Evolutionary conservation across 1,284 basidiomycete species (phyloP).

Genomic region (Ceratobasidium sp.): DNA sequence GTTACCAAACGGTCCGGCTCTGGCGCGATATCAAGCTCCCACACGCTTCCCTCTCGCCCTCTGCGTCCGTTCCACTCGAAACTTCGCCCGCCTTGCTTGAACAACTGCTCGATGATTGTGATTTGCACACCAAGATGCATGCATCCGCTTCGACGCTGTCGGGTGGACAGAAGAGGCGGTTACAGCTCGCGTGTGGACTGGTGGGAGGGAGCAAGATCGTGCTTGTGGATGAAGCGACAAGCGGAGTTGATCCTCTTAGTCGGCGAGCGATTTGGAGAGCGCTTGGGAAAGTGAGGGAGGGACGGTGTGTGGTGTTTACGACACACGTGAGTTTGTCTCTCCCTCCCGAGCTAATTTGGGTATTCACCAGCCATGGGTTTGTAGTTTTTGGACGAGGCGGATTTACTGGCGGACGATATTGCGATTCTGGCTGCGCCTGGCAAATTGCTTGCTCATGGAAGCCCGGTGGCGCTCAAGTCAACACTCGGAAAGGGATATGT

Average conservation of each 20-base stretch:
- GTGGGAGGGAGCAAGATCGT: slow-evolving; percentile 73
- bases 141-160: slow-evolving; percentile 72
- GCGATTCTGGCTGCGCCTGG: slow-evolving; percentile 80
- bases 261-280: slow-evolving; percentile 81
- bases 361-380: slow-evolving; percentile 31
- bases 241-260: slow-evolving; percentile 82
- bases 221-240: slow-evolving; percentile 78
- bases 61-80: not conserved
- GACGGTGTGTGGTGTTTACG: slow-evolving; percentile 73
- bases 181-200: slow-evolving; percentile 80
- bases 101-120: slow-evolving; percentile 74
- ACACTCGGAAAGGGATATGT: slow-evolving; percentile 78
- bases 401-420: slow-evolving; percentile 79
- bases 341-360: not conserved
- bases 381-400: slow-evolving; percentile 76
- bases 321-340: slow-evolving; percentile 65
- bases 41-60: not conserved
- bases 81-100: slow-evolving; percentile 63
- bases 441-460: slow-evolving; percentile 74
- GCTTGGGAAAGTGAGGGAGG: slow-evolving; percentile 69
- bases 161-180: slow-evolving; percentile 84
- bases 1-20: slow-evolving; percentile 75
- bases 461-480: slow-evolving; percentile 77
- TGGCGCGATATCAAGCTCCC: slow-evolving; percentile 77
- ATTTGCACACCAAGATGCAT: slow-evolving; percentile 73